Evolutionary conservation across 2,329 filamentous ascomycete genomes (phyloP), one percentile per base, ranked within the genome.

Genomic region (Diplodia corticola): DNA sequence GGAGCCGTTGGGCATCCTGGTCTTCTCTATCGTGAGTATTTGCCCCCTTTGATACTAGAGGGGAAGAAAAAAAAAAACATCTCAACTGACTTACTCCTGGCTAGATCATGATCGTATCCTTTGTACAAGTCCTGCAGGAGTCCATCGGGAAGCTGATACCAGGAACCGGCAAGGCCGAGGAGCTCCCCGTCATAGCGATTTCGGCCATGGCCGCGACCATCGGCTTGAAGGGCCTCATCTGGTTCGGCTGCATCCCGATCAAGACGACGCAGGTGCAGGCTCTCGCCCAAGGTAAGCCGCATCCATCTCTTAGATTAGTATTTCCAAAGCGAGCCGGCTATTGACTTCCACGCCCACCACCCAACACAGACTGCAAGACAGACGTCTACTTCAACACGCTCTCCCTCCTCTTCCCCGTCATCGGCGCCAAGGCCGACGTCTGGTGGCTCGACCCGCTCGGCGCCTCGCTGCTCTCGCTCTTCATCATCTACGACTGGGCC

Each of bases 361-460:
- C 13, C n/a, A n/a, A 30, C 71, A 6, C n/a, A 65, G 86, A 89
- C 71, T 88, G 86, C 74, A 86, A 88, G 73, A 86, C 85, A 0
- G 86, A 89, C 68, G 86, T 89, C 20, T 80, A 86, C 69, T 89
- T 89, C 78, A 89, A 89, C 72, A 85, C 86, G 0, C 80, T 88
- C 6, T 88, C 85, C 15, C 82, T 89, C 1, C 79, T 87, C 9
- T 89, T 89, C 70, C 86, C 86, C 0, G 78, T 88, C 30, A 82
- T 90, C 59, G 88, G 88, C 6, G 80, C 84, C 70, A 80, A 84
- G 57, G 79, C 84, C 4, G 73, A 85, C 26, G 71, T 89, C 15
- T 91, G 88, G 88, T 90, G 88, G 88, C 80, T 91, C 15, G 88
- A 91, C 72, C 84, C 84, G 6, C 79, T 84, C 0, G 88, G 88